Percentiles rank a stretch among this genome's conserved stretches.
Conservation (phyloP, 2,329 filamentous ascomycete genomes). For the Erysiphe neolycopersici region DNA sequence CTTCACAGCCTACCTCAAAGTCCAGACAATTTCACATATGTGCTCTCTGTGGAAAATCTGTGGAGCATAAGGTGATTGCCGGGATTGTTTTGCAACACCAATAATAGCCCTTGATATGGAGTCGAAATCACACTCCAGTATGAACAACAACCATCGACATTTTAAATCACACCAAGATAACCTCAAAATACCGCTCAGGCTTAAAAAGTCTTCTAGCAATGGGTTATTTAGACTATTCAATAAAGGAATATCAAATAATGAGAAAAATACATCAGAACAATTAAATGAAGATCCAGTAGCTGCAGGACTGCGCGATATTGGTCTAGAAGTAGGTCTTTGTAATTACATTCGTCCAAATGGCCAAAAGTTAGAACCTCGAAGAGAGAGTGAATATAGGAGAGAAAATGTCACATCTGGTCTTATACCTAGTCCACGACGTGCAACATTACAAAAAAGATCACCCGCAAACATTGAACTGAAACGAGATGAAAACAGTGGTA, state of each 20-base stretch:
- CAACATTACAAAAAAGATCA: neutral
- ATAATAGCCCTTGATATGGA: too few relatives aligned
- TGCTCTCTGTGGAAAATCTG: too few relatives aligned
- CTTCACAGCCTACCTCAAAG: neutral
- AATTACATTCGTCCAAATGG: neutral
- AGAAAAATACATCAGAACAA: neutral
- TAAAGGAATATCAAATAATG: neutral
- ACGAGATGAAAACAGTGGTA: too few relatives aligned
- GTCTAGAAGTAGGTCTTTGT: neutral
- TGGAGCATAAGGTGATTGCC: too few relatives aligned
- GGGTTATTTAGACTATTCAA: conserved; percentile 1
- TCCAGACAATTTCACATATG: neutral
- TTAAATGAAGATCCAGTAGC: neutral
- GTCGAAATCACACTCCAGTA: neutral
- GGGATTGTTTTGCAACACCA: too few relatives aligned
- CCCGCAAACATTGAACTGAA: neutral
- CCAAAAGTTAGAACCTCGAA: neutral
- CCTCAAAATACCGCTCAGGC: neutral
- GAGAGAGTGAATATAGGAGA: neutral
- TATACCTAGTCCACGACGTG: neutral
- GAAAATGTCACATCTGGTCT: neutral
- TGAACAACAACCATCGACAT: neutral
- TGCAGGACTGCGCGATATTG: neutral
- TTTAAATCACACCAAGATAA: neutral
- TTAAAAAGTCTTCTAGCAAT: conserved; percentile 1